Evolutionary conservation across 2,329 filamentous ascomycete species (phyloP), one percentile per base, ranked within the genome.

Genomic region (Plenodomus biglobosus): DNA sequence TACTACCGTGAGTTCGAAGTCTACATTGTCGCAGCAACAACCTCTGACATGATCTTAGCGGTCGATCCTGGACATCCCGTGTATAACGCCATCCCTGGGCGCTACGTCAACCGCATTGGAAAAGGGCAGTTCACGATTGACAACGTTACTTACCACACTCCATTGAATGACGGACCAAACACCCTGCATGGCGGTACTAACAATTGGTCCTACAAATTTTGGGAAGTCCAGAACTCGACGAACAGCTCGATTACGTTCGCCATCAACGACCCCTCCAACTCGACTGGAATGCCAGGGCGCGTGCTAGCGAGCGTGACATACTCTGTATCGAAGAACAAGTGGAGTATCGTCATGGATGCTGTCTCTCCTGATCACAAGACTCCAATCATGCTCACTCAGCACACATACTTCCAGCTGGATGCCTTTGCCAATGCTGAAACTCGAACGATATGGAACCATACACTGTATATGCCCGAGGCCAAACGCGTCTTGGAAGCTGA

Each of bases 381-480:
- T 8, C 65, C 65, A 2, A 56, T 69, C 36, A 64, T 65, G 64
- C 55, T 66, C 40, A 69, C 66, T 5, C 66, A 69, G 51, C 66
- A 69, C 48, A 69, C 66, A 7, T 69, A 69, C 53, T 69, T 68
- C 54, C 66, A 69, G 51, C 64, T 69, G 15, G 66, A 69, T 51
- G 66, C 64, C 4, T 69, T 67, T 46, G 60, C 54, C 27, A 63
- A 64, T 46, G 63, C 64, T 1, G 53, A 61, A 34, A 69, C 62
- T 46, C 49, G 65, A 20, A 68, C 59, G 1, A 43, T 69, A 44
- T 69, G 66, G 66, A 65, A 69, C 49, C 66, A 69, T 50, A 68
- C 65, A 7, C 39, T 68, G 22, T 58, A 66, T 35, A 64, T 66
- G 58, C 66, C 66, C n/a, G 53, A 58, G 17, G 61, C 63, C 13